phyloP scores from a whole-genome alignment of 2,329 filamentous ascomycete species.

The Colletotrichum caudatum region DNA sequence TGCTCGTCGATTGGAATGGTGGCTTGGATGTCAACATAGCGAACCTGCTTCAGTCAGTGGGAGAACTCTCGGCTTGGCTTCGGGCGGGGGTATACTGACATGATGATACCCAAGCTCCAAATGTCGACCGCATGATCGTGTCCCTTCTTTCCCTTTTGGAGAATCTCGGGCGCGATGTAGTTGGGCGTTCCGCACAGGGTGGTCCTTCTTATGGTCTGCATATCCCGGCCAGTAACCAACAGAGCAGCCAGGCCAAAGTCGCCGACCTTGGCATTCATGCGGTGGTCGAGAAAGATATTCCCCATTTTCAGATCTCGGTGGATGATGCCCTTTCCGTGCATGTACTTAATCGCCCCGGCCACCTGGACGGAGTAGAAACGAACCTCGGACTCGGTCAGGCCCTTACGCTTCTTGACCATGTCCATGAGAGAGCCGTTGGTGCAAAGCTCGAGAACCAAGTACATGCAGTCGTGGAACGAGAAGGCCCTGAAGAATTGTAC shows the following conservation, averaged over 20 bases:
- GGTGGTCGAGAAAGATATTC: slow-evolving; percentile 92
- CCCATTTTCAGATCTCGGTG: slow-evolving; percentile 98
- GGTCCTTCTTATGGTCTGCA: slow-evolving; percentile 84
- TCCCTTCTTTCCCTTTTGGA: slow-evolving; percentile 92
- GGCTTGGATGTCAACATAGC: slow-evolving; percentile 97
- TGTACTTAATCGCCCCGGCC: slow-evolving; percentile 96
- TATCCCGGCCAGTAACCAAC: slow-evolving; percentile 90
- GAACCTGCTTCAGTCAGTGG: slow-evolving; percentile 68
- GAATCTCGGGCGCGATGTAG: slow-evolving; percentile 96
- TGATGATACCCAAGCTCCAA: slow-evolving; percentile 98
- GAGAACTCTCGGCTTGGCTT: neutral
- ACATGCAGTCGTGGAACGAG: slow-evolving; percentile 88
- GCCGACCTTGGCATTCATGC: slow-evolving; percentile 98
- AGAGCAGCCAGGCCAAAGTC: slow-evolving; percentile 96
- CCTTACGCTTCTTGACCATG: slow-evolving; percentile 93
- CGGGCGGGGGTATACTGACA: slow-evolving; percentile 65
- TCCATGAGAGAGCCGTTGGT: slow-evolving; percentile 97
- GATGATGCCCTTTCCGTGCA: slow-evolving; percentile 95
- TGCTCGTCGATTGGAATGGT: slow-evolving; percentile 92
- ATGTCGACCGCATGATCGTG: slow-evolving; percentile 99
- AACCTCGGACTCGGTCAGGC: slow-evolving; percentile 92
- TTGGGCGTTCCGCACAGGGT: slow-evolving; percentile 98
- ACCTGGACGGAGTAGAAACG: slow-evolving; percentile 95
- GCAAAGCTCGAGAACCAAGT: slow-evolving; percentile 93
- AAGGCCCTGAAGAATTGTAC: slow-evolving; percentile 97